Evolutionary conservation across 2,329 filamentous ascomycete species (phyloP).

Genomic region (Byssothecium circinans): DNA sequence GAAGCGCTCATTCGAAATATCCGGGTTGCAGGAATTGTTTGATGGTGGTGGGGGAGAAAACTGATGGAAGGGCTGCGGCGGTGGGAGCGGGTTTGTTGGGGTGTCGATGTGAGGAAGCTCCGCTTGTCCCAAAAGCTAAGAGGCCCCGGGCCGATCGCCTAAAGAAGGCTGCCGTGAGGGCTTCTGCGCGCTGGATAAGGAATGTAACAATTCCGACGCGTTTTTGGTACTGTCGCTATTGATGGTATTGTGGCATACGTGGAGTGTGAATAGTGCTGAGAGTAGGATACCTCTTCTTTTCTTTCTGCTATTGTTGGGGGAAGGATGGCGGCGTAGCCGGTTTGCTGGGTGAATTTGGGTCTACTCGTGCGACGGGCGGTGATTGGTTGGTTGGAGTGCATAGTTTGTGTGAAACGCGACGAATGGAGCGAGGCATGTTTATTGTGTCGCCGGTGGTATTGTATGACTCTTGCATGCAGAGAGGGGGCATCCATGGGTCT

Average conservation of each 20-base stretch:
- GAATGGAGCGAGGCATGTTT: neutral
- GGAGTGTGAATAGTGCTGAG: neutral
- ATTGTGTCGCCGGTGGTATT: too few species aligned
- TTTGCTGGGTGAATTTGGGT: neutral
- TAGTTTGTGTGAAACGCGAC: neutral
- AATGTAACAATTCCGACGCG: constrained; percentile 1
- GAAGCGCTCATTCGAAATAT: constrained; percentile 14
- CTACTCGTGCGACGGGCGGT: neutral
- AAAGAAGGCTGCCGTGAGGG: neutral
- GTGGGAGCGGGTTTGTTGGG: constrained; percentile 7
- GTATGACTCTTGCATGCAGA: too few species aligned
- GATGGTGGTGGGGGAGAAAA: constrained; percentile 10
- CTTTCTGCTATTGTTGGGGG: neutral
- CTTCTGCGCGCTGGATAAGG: neutral
- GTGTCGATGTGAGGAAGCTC: constrained; percentile 12
- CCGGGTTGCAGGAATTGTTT: constrained; percentile 6
- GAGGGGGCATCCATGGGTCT: too few species aligned
- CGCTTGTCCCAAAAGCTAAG: neutral
- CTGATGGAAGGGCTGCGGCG: constrained; percentile 8
- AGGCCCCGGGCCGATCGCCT: constrained; percentile 3
- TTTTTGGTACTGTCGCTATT: neutral
- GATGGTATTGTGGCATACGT: neutral
- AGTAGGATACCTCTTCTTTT: neutral
- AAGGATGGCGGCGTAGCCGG: neutral
- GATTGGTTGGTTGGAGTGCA: neutral